Evolutionary conservation across 2,329 filamentous ascomycete genomes (phyloP).

Genomic region (Pestalotiopsis sp.): DNA sequence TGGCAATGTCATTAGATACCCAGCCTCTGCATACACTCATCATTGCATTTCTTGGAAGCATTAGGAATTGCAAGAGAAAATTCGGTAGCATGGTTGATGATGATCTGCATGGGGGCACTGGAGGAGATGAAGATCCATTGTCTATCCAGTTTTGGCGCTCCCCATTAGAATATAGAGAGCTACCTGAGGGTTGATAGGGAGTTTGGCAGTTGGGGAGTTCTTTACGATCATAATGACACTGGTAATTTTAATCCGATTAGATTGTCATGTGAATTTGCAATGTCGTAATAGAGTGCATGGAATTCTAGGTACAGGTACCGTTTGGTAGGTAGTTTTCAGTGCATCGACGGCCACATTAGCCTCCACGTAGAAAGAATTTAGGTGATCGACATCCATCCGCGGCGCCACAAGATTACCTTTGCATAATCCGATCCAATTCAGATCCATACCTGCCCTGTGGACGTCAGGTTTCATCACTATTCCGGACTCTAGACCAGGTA

Average conservation of each 20-base stretch:
- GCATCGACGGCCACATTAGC: background rate
- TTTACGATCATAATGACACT: conserved; percentile 9
- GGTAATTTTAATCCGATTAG: background rate
- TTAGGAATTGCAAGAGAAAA: background rate
- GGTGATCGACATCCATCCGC: background rate
- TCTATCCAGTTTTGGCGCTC: background rate
- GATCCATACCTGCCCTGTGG: background rate
- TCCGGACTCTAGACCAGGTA: background rate
- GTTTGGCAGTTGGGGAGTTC: conserved; percentile 3
- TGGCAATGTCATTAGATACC: background rate
- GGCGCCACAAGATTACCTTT: background rate
- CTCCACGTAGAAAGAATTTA: background rate
- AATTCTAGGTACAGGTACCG: too few relatives aligned
- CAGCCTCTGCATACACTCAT: background rate
- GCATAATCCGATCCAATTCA: background rate
- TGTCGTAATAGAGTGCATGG: background rate
- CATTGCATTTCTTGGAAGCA: background rate
- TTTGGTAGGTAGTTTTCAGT: background rate
- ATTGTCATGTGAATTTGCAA: background rate
- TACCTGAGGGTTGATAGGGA: background rate
- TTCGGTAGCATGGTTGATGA: background rate
- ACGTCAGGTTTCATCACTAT: background rate
- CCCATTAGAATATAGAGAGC: conserved; percentile 1
- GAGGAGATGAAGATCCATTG: background rate
- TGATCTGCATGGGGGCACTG: conserved; percentile 1